These are phyloP conservation scores for Xanthoconium stramineum DNA, from an alignment of 768 basidiomycete species.

Conservation along the genomic window DNA sequence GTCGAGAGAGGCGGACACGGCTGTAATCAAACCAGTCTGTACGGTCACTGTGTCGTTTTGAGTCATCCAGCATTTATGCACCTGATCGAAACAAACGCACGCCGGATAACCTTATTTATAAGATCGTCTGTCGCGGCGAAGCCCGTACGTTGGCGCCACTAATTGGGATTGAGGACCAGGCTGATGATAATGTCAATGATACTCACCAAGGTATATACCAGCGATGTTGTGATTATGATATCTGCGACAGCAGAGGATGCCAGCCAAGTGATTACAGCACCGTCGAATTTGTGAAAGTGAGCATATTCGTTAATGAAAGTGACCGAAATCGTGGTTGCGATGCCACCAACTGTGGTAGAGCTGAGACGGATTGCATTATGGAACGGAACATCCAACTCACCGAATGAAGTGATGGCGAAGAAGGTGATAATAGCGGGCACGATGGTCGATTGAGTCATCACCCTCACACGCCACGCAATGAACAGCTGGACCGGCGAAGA, in stretches of 20 bases:
- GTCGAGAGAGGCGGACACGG: constrained; percentile 18
- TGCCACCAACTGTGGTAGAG: constrained; percentile 30
- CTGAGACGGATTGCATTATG: neutral
- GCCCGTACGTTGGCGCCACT: constrained; percentile 44
- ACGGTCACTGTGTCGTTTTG: constrained; percentile 22
- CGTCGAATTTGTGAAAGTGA: constrained; percentile 35
- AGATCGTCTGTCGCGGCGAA: constrained; percentile 36
- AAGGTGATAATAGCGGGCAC: constrained; percentile 25
- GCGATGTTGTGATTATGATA: constrained; percentile 39
- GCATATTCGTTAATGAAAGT: constrained; percentile 33
- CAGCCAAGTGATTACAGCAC: constrained; percentile 41
- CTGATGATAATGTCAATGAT: neutral
- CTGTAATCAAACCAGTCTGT: constrained; percentile 28
- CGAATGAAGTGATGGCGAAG: constrained; percentile 10
- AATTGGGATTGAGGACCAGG: neutral
- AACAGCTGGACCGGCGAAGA: constrained; percentile 45
- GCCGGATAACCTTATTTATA: constrained; percentile 41
- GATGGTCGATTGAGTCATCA: constrained; percentile 31
- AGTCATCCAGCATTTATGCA: neutral
- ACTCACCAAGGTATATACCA: constrained; percentile 43
- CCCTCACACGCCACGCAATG: constrained; percentile 42
- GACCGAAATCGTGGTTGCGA: constrained; percentile 35
- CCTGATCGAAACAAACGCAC: constrained; percentile 21
- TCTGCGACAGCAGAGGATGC: constrained; percentile 41
- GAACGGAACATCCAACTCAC: neutral